Percentiles rank a stretch among this genome's conserved stretches.
phyloP scores from a whole-genome alignment of 352 stramenopile genomes.

The Pelagophyceae sp. region DNA sequence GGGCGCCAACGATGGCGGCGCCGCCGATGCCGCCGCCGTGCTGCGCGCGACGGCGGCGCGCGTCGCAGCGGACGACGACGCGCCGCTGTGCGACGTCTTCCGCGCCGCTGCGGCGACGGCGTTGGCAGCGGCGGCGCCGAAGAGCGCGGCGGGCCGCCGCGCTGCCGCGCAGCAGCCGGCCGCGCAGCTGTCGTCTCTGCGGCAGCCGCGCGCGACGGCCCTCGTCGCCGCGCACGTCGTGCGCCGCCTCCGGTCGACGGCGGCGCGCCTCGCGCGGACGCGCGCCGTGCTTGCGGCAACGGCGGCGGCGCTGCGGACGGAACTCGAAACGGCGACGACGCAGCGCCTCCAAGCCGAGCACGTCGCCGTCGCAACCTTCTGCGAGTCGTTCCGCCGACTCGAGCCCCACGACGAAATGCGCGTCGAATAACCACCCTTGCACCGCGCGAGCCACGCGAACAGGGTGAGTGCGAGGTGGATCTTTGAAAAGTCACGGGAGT shows the following conservation, averaged over 20 bases:
- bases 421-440: not conserved
- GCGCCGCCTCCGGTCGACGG: not conserved
- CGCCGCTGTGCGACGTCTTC: not conserved
- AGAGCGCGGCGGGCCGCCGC: not conserved
- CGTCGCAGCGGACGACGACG: not conserved
- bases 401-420: not conserved
- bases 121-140: not conserved
- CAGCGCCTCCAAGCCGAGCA: not conserved
- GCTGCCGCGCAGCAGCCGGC: not conserved
- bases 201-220: not conserved
- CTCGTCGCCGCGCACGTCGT: not conserved
- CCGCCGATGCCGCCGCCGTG: not conserved
- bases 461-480: too few relatives aligned
- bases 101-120: too few relatives aligned
- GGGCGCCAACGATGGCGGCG: not conserved
- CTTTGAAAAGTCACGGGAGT: too few relatives aligned
- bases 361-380: not conserved
- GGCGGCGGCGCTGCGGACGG: not conserved
- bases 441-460: too few relatives aligned
- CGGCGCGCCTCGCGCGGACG: not conserved
- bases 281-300: not conserved
- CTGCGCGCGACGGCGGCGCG: not conserved
- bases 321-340: not conserved
- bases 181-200: not conserved
- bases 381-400: not conserved